Evolutionary conservation across 2,329 filamentous ascomycete species (phyloP).

Genomic region (Alternaria angustiovoidea): DNA sequence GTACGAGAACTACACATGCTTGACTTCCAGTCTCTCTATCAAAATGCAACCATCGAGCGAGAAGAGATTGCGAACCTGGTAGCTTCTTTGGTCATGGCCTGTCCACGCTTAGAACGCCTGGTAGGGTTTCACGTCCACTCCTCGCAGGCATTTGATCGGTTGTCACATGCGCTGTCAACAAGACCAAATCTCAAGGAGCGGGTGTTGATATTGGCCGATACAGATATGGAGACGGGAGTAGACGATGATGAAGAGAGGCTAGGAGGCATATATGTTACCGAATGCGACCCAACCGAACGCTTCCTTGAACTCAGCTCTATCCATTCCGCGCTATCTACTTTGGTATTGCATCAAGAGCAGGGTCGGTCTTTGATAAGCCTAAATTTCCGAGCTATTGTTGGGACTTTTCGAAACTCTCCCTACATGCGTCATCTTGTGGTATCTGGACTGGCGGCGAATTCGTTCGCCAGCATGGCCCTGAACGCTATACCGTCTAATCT

Average conservation of each 20-base stretch:
- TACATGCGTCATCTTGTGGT: constrained; percentile 62
- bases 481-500: constrained; percentile 60
- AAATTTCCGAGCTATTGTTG: constrained; percentile 64
- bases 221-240: constrained; percentile 23
- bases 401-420: constrained; percentile 62
- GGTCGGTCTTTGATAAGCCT: constrained; percentile 50
- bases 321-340: constrained; percentile 61
- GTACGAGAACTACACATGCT: constrained; percentile 64
- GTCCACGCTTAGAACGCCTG: constrained; percentile 64
- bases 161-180: constrained; percentile 65
- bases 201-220: constrained; percentile 60
- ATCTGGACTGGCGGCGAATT: constrained; percentile 61
- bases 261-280: constrained; percentile 43
- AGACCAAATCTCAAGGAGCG: constrained; percentile 63
- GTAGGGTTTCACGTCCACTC: constrained; percentile 63
- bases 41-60: constrained; percentile 52
- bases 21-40: constrained; percentile 54
- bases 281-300: constrained; percentile 60
- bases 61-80: constrained; percentile 62
- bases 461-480: constrained; percentile 64
- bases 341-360: constrained; percentile 56
- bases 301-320: constrained; percentile 63
- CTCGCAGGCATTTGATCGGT: constrained; percentile 62
- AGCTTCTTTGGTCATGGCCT: constrained; percentile 66
- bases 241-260: constrained; percentile 43